Base-by-base conservation (phyloP, 495 filamentous ascomycete species). In the Penicillium argentinense region DNA sequence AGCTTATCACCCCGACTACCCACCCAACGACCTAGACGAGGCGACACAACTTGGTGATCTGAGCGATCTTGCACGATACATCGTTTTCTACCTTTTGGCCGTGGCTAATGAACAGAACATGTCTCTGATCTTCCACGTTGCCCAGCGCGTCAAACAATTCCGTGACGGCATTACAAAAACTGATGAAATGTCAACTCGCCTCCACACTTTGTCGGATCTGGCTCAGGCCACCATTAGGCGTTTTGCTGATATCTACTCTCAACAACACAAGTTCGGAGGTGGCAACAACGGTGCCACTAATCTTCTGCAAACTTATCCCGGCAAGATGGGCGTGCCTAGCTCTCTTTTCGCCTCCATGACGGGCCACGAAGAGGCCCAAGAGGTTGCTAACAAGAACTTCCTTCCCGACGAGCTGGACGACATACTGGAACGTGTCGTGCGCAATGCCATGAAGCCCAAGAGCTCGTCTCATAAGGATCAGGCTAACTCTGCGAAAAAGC, bases 1-100 rank as follows among this genome's bases (percentile, higher is more conserved):
- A 13, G 91, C 92, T 11, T 93, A 97, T 61, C 93, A 99, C 66
- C 93, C 91, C 1, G 95, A 99, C 63, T 99, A 92, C 62, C 73
- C 73, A 17, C 60, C 69, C 7, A 57, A 67, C 12, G 60, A 68
- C 18, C 14, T 71, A 17, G 73, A 74, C n/a, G 64, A 69, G 21
- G 74, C 78, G 18, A 73, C 75, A 0, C 76, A 82, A 28, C 62
- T 82, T 4, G 82, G 79, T 5, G 87, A 92, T 39, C 66, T 97
- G 34, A 69, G 81, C 14, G 89, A 96, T 59, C 87, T 92, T 57
- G 81, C 86, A 5, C 81, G 77, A 56, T 99, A 97, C 62, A 80
- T 97, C 39, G 68, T 96, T 18, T 96, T 90, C 67, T 99, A 97
- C 62, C 71, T 97, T 28, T 81, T 75, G 26, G 81, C 83, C 19